Conservation (phyloP, 768 basidiomycete species). For the Boletus fagicola region DNA sequence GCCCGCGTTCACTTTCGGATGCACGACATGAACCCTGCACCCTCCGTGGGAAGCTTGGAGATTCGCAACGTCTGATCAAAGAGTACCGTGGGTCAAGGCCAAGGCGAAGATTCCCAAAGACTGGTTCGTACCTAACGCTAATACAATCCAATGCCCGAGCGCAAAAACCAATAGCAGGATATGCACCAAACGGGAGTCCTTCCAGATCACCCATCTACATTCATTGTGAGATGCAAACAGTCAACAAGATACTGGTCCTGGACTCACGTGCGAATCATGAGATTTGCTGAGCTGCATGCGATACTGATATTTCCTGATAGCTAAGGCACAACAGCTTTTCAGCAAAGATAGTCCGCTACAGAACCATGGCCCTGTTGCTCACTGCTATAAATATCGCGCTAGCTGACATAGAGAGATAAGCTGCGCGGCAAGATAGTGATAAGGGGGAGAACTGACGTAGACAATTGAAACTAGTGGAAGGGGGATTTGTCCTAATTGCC, state of each 20-base stretch:
- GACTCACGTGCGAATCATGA: constrained; percentile 32
- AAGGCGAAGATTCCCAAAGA: neutral
- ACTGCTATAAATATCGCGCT: constrained; percentile 10
- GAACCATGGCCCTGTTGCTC: neutral
- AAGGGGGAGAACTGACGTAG: constrained; percentile 16
- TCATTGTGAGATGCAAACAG: neutral
- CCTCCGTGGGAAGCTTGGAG: neutral
- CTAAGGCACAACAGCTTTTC: constrained; percentile 7
- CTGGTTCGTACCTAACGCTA: constrained; percentile 12
- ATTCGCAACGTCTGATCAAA: constrained; percentile 15
- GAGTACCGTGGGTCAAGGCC: neutral
- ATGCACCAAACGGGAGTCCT: constrained; percentile 14
- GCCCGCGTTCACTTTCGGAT: constrained; percentile 1
- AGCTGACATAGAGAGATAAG: constrained; percentile 12
- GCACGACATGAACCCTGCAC: constrained; percentile 1
- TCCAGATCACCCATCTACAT: constrained; percentile 32
- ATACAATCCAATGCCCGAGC: constrained; percentile 25
- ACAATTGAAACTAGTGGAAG: constrained; percentile 2
- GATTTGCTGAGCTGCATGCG: constrained; percentile 22
- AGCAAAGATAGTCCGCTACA: neutral
- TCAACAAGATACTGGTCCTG: neutral
- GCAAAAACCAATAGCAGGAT: constrained; percentile 8
- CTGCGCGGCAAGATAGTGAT: neutral
- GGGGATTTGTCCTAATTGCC: neutral
- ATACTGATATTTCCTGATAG: constrained; percentile 13